These are phyloP conservation scores for Daldinia loculata DNA, from an alignment of 495 filamentous ascomycete genomes.

Conservation along the genomic window DNA sequence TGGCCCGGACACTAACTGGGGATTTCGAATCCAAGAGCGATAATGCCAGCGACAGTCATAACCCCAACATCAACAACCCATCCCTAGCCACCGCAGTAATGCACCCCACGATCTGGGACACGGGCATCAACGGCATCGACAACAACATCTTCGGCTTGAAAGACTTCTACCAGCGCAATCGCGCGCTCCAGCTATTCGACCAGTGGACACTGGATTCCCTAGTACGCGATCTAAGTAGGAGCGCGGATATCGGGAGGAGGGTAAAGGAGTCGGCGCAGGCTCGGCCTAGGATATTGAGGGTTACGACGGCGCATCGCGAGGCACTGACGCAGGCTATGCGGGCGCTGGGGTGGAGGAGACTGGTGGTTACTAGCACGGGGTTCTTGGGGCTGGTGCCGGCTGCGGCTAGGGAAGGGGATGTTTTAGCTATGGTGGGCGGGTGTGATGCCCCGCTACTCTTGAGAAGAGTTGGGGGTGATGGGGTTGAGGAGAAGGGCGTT, in stretches of 20 bases:
- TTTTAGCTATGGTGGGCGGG: background rate
- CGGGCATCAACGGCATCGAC: conserved; percentile 19
- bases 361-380: background rate
- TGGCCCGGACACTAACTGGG: background rate
- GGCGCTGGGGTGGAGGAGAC: background rate
- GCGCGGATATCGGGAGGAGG: background rate
- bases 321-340: background rate
- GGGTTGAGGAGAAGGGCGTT: background rate
- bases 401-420: background rate
- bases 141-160: conserved; percentile 29
- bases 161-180: conserved; percentile 30
- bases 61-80: background rate
- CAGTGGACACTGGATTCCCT: background rate
- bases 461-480: background rate
- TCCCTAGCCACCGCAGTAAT: background rate
- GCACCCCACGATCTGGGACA: conserved; percentile 5
- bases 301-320: background rate
- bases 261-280: background rate
- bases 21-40: background rate
- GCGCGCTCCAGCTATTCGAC: background rate
- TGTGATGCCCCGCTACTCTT: background rate
- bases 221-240: background rate
- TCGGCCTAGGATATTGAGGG: background rate
- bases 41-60: background rate
- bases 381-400: background rate